phyloP scores from a whole-genome alignment of 805 yeast species.

The Cyberlindnera nakhonratchasimensis region DNA sequence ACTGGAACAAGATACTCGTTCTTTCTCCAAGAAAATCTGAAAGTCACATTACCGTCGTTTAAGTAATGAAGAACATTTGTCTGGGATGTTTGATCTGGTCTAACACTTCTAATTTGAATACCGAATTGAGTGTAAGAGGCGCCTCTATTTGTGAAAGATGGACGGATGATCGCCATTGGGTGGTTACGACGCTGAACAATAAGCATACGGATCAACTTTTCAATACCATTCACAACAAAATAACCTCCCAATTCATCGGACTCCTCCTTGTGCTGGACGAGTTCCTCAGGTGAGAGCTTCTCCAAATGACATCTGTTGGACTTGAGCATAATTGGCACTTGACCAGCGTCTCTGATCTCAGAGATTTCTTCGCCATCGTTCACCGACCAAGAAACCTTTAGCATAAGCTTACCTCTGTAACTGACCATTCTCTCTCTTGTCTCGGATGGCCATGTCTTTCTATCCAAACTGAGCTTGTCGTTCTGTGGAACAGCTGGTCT shows the following conservation, averaged over 20 bases:
- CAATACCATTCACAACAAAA: constrained; percentile 91
- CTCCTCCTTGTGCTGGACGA: constrained; percentile 81
- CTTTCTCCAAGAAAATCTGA: constrained; percentile 95
- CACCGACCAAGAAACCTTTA: constrained; percentile 81
- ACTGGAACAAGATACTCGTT: constrained; percentile 94
- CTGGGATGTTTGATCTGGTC: constrained; percentile 97
- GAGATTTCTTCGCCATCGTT: constrained; percentile 80
- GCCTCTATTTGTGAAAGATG: constrained; percentile 93
- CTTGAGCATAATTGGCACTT: constrained; percentile 85
- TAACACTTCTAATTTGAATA: constrained; percentile 88
- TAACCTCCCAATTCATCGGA: constrained; percentile 96
- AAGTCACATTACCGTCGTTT: constrained; percentile 93
- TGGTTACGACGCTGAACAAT: constrained; percentile 97
- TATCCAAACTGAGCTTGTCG: constrained; percentile 72
- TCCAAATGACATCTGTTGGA: constrained; percentile 91
- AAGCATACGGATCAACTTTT: constrained; percentile 93
- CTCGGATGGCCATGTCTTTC: constrained; percentile 80
- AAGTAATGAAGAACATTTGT: constrained; percentile 96
- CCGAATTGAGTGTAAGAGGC: constrained; percentile 84
- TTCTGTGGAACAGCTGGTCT: constrained; percentile 72
- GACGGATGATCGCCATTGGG: constrained; percentile 96
- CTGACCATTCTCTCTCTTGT: constrained; percentile 86
- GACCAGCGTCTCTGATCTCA: constrained; percentile 89
- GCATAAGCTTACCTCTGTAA: constrained; percentile 72
- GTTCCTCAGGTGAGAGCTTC: constrained; percentile 74